These are phyloP conservation scores for Parsonsia alboflavescens DNA, from an alignment of 257 asterid species.

Conservation along the genomic window DNA sequence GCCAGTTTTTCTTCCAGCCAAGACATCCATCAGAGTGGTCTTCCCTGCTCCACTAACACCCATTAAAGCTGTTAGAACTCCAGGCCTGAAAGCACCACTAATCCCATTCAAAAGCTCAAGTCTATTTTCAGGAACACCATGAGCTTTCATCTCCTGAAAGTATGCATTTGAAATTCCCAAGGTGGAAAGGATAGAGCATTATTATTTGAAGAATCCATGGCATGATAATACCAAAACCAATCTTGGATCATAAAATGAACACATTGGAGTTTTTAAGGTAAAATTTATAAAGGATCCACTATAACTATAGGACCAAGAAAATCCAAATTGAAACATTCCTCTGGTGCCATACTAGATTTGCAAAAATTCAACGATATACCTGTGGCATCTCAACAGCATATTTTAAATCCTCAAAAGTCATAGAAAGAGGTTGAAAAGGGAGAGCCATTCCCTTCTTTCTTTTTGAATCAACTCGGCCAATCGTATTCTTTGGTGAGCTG, in stretches of 20 bases:
- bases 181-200: background rate
- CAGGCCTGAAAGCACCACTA: conserved; percentile 79
- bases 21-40: conserved; percentile 89
- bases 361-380: conserved; percentile 30
- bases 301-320: background rate
- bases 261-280: background rate
- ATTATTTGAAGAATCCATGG: background rate
- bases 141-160: conserved; percentile 67
- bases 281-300: background rate
- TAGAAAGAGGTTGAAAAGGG: conserved; percentile 73
- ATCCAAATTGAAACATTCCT: background rate
- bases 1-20: conserved; percentile 85
- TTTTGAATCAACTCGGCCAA: conserved; percentile 8
- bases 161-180: conserved; percentile 5
- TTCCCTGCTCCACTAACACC: conserved; percentile 96
- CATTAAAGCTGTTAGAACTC: conserved; percentile 68
- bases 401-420: conserved; percentile 65
- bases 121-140: conserved; percentile 51
- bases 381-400: conserved; percentile 73
- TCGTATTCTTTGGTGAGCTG: background rate
- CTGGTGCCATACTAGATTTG: background rate
- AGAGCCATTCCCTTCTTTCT: conserved; percentile 84
- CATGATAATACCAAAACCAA: background rate
- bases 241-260: background rate
- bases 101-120: conserved; percentile 57